Conservation (phyloP, 1,284 basidiomycete genomes). For the Laetiporus sulphureus region DNA sequence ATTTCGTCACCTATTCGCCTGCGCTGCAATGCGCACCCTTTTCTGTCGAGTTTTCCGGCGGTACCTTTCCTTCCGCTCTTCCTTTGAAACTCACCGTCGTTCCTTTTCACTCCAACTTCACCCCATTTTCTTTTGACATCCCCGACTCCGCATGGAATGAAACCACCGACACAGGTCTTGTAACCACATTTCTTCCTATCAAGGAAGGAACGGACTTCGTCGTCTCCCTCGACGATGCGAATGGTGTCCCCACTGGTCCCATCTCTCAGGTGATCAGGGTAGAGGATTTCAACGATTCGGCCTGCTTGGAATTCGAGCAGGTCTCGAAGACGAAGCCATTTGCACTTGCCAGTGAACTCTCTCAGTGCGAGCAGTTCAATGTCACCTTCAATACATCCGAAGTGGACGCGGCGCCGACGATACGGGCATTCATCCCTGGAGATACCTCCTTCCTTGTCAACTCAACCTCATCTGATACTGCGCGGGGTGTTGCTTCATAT, state of each 20-base stretch:
- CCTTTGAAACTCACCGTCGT: conserved; percentile 46
- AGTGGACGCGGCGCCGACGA: conserved; percentile 30
- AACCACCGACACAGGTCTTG: conserved; percentile 33
- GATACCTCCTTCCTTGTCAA: conserved; percentile 35
- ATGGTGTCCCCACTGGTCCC: conserved; percentile 31
- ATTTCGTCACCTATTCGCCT: conserved; percentile 40
- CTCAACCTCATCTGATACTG: conserved; percentile 21
- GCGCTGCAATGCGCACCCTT: conserved; percentile 52
- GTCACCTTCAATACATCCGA: conserved; percentile 35
- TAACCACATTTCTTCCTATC: conserved; percentile 47
- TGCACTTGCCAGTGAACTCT: conserved; percentile 22
- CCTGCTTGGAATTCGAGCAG: conserved; percentile 32
- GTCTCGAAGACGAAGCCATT: conserved; percentile 12
- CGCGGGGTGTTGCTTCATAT: conserved; percentile 35
- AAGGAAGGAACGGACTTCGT: conserved; percentile 42
- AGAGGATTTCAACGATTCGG: conserved; percentile 31
- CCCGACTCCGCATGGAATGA: conserved; percentile 31
- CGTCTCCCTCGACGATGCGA: conserved; percentile 45
- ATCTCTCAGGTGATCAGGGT: conserved; percentile 47
- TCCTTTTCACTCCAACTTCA: conserved; percentile 44
- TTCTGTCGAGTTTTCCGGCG: conserved; percentile 38
- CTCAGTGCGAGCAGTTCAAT: conserved; percentile 46
- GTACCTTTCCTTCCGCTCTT: conserved; percentile 26
- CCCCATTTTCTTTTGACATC: conserved; percentile 35
- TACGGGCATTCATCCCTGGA: conserved; percentile 40